Evolutionary conservation across 2,329 filamentous ascomycete genomes (phyloP).

Genomic region (Claviceps humidiphila): DNA sequence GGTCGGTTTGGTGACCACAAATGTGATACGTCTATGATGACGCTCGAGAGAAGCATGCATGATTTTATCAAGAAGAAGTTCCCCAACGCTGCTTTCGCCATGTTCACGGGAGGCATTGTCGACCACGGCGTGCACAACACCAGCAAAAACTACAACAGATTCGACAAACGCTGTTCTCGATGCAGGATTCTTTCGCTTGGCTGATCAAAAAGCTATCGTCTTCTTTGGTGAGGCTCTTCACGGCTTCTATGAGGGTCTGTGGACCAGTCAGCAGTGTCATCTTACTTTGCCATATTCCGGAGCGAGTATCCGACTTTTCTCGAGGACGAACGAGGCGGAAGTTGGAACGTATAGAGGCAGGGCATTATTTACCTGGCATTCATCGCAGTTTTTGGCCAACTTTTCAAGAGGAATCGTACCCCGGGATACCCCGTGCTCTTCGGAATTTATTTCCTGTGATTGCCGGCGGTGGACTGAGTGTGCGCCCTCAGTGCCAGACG

Average conservation of each 20-base stretch:
- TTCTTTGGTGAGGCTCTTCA: slow-evolving; percentile 27
- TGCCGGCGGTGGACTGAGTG: neutral
- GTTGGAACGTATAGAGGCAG: neutral
- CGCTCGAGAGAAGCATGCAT: slow-evolving; percentile 41
- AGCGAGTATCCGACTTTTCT: neutral
- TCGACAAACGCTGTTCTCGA: slow-evolving; percentile 11
- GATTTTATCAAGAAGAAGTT: slow-evolving; percentile 31
- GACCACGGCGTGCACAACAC: slow-evolving; percentile 37
- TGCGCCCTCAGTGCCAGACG: neutral
- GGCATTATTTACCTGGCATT: slow-evolving; percentile 2
- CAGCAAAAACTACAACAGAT: slow-evolving; percentile 16
- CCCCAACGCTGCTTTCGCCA: slow-evolving; percentile 34
- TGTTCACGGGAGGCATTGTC: slow-evolving; percentile 46
- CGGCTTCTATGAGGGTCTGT: slow-evolving; percentile 10
- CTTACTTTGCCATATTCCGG: too few species aligned
- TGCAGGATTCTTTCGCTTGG: slow-evolving; percentile 16
- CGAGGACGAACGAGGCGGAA: neutral
- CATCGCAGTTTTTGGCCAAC: neutral
- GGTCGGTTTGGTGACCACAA: slow-evolving; percentile 36
- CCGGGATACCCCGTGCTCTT: neutral
- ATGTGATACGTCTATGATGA: slow-evolving; percentile 35
- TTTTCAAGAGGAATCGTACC: neutral
- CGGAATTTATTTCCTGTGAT: neutral
- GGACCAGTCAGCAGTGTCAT: neutral
- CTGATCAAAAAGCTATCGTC: slow-evolving; percentile 26